Evolutionary conservation across 768 basidiomycete species (phyloP), one percentile per base, ranked within the genome.

Genomic region (Dentipellis sp.): DNA sequence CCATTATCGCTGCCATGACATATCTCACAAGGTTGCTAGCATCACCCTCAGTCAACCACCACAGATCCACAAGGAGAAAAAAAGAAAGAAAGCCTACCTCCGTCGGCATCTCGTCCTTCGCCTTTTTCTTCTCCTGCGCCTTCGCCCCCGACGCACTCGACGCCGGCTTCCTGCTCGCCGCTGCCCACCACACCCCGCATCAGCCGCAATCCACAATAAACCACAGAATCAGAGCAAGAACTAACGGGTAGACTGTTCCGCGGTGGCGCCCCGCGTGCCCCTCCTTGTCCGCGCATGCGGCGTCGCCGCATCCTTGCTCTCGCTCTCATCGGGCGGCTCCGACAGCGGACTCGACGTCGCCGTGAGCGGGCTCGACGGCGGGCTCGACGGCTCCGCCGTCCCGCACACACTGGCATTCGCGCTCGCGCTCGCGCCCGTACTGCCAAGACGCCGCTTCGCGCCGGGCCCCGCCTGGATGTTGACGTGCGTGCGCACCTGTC

Each of bases 21-120:
- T 56, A 98, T 83, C 72, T 99, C 97, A 70, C 97, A 99, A 58
- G 83, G 83, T 76, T 84, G 82, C 85, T 89, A 65, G 35, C n/a
- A n/a, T 45, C 19, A 6, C 29, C 29, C 3, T 29, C 29, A 6
- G 29, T 29, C 29, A 29, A 29, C 6, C 29, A 29, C 29, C 29
- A 29, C 29, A 3, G n/a, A n/a, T n/a, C n/a, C n/a, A n/a, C n/a
- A n/a, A n/a, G n/a, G n/a, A 21, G 46, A 48, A 51, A 51, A 56
- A 48, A 34, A 51, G 35, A 38, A 54, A 22, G 54, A 50, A 17
- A 29, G 29, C 29, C 29, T 29, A 46, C 46, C 48, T 37, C 14
- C 3, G 14, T 42, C 19, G 56, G 21, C 21, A 3, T 45, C 6
- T 29, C 29, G 21, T 50, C 48, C 22, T 23, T 35, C 48, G 19